Percentiles rank a stretch among this genome's conserved stretches.
These are phyloP conservation scores for Cercospora sp. DNA, from an alignment of 2,329 filamentous ascomycete species.

Conservation along the genomic window DNA sequence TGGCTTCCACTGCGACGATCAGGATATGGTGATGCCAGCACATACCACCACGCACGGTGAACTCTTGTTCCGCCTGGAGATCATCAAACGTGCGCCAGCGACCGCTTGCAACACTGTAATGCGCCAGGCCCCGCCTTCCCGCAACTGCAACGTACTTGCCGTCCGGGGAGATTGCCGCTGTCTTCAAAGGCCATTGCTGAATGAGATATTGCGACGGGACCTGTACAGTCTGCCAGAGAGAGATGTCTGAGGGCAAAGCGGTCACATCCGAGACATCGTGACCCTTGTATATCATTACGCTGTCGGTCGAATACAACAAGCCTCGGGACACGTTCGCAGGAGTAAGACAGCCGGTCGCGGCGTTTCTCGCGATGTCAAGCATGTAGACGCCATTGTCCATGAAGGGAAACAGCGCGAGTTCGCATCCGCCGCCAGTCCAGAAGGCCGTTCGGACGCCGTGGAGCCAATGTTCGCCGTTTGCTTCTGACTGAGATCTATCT, in stretches of 20 bases:
- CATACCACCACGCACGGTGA: constrained; percentile 92
- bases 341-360: constrained; percentile 87
- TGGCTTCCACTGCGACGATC: constrained; percentile 87
- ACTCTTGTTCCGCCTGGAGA: constrained; percentile 78
- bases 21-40: constrained; percentile 98
- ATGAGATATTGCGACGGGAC: constrained; percentile 82
- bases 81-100: constrained; percentile 94
- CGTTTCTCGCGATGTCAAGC: constrained; percentile 89
- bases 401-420: constrained; percentile 70
- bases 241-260: constrained; percentile 86
- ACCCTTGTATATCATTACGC: constrained; percentile 88
- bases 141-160: constrained; percentile 95
- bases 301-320: constrained; percentile 81
- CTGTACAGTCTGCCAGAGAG: constrained; percentile 91
- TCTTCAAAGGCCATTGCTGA: constrained; percentile 90
- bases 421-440: constrained; percentile 86
- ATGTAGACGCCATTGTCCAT: constrained; percentile 78
- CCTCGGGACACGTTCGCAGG: constrained; percentile 88
- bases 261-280: constrained; percentile 89
- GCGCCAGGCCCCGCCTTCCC: constrained; percentile 85
- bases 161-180: constrained; percentile 83
- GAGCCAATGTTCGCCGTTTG: constrained; percentile 82
- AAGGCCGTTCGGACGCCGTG: constrained; percentile 71
- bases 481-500: constrained; percentile 62
- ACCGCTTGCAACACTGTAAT: constrained; percentile 92